Percentiles rank a stretch among this genome's conserved stretches.
Conservation (phyloP, 1,139 yeast species). For the Zygosaccharomyces pseudobailii region DNA sequence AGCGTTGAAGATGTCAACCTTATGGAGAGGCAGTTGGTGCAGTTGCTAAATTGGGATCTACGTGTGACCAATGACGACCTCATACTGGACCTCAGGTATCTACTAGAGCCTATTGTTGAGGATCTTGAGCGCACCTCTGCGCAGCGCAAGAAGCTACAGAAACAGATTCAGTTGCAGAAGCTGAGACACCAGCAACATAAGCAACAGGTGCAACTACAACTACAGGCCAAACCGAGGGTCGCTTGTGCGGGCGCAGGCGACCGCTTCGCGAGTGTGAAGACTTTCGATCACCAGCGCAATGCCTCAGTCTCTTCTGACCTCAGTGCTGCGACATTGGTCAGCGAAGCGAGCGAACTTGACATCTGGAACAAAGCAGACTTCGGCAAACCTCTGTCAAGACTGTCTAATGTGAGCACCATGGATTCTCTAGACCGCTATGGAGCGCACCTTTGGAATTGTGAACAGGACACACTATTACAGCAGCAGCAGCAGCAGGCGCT, state of each 20-base stretch:
- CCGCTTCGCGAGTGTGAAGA: conserved; percentile 2
- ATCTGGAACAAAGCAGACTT: conserved; percentile 7
- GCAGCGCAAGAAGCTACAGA: conserved; percentile 19
- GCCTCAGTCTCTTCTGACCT: conserved; percentile 24
- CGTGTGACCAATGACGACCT: conserved; percentile 53
- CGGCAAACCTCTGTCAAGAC: background rate
- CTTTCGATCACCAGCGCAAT: conserved; percentile 18
- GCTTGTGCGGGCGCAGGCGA: conserved; percentile 7
- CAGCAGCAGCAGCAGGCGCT: conserved; percentile 5
- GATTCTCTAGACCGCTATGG: conserved; percentile 2
- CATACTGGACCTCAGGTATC: conserved; percentile 42
- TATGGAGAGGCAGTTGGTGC: conserved; percentile 74
- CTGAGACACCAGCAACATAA: conserved; percentile 7
- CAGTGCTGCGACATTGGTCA: conserved; percentile 21
- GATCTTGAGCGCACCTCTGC: conserved; percentile 43
- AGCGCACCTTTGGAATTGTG: background rate
- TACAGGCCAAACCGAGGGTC: background rate
- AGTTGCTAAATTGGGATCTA: conserved; percentile 66
- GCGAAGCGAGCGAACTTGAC: conserved; percentile 5
- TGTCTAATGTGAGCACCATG: conserved; percentile 3
- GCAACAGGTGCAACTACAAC: conserved; percentile 2
- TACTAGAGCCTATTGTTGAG: conserved; percentile 59
- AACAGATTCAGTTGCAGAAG: conserved; percentile 6
- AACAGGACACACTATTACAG: conserved; percentile 4
- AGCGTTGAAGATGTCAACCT: conserved; percentile 63